Evolutionary conservation across 129 eudicot genomes (phyloP).

Genomic region (Dittrichia graveolens): DNA sequence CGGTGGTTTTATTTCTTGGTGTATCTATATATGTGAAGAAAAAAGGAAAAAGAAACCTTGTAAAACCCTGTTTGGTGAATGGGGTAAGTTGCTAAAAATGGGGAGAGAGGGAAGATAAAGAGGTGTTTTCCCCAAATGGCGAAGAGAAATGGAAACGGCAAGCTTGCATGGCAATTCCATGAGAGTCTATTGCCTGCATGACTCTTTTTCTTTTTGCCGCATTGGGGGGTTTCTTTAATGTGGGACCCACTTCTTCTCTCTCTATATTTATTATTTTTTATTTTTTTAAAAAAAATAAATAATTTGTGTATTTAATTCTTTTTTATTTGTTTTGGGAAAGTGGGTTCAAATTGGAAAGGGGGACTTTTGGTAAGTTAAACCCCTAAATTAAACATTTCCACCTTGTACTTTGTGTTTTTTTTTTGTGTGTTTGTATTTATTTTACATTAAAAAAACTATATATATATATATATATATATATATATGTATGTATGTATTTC

Average conservation of each 20-base stretch:
- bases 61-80: constrained; percentile 27
- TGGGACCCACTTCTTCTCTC: constrained; percentile 42
- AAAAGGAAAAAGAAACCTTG: neutral
- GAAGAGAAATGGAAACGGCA: constrained; percentile 67
- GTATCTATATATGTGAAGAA: neutral
- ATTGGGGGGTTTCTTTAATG: constrained; percentile 37
- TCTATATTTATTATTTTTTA: neutral
- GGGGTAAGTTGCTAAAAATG: constrained; percentile 38
- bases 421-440: neutral
- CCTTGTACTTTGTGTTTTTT: constrained; percentile 12
- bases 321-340: constrained; percentile 33
- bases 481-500: too few relatives aligned
- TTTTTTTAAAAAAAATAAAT: neutral
- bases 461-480: neutral
- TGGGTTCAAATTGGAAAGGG: constrained; percentile 36
- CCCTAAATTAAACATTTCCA: neutral
- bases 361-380: constrained; percentile 27
- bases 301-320: neutral
- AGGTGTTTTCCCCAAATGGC: constrained; percentile 67
- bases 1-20: neutral
- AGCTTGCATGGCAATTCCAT: constrained; percentile 64
- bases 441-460: too few relatives aligned
- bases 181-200: constrained; percentile 57
- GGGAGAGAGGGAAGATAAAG: constrained; percentile 51
- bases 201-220: constrained; percentile 48